These are phyloP conservation scores for Penicillium concentricum DNA, from an alignment of 2,329 filamentous ascomycete species.

Conservation along the genomic window DNA sequence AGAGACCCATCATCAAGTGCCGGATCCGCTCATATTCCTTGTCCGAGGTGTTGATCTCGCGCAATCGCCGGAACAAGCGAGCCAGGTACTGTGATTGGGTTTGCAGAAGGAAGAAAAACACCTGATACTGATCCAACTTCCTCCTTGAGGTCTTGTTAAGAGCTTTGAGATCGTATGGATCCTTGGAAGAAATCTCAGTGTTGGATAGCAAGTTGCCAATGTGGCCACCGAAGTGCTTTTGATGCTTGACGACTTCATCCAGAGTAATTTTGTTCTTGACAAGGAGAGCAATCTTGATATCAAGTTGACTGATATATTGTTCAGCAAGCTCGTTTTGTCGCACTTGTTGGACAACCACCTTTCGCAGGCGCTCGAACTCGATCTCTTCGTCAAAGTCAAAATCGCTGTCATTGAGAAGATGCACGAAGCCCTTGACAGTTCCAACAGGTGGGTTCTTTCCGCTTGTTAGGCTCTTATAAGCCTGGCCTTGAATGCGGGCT, in stretches of 20 bases:
- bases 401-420: constrained; percentile 94
- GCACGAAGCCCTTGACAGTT: constrained; percentile 97
- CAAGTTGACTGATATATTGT: constrained; percentile 96
- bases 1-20: constrained; percentile 91
- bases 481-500: constrained; percentile 92
- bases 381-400: constrained; percentile 99
- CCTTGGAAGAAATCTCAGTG: constrained; percentile 80
- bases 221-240: constrained; percentile 91
- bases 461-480: constrained; percentile 93
- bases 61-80: constrained; percentile 77
- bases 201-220: constrained; percentile 82
- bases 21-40: constrained; percentile 92
- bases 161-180: constrained; percentile 94
- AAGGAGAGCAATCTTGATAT: constrained; percentile 96
- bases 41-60: constrained; percentile 80
- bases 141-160: constrained; percentile 94
- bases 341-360: constrained; percentile 95
- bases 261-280: constrained; percentile 99
- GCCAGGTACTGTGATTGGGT: constrained; percentile 95
- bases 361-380: constrained; percentile 90
- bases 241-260: constrained; percentile 95
- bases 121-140: constrained; percentile 95
- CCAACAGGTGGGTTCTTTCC: constrained; percentile 96
- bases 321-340: constrained; percentile 95
- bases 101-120: constrained; percentile 95